These are phyloP conservation scores for Hygrocybe coccinea DNA, from an alignment of 768 basidiomycete genomes.

Conservation along the genomic window DNA sequence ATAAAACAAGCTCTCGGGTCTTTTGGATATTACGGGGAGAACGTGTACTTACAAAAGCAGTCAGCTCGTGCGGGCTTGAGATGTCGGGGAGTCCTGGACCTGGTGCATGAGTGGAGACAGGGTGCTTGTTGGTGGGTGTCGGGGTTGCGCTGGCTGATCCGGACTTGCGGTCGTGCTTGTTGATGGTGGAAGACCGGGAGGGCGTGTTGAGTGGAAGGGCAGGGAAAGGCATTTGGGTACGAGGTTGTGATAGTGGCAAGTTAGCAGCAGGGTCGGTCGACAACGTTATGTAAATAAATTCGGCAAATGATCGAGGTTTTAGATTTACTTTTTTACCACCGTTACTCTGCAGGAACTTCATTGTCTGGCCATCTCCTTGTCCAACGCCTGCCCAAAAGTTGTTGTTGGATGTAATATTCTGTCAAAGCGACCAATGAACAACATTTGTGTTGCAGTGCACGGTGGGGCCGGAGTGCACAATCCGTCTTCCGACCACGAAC, in stretches of 20 bases:
- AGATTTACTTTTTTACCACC: neutral
- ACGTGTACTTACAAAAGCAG: constrained; percentile 72
- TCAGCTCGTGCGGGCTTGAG: constrained; percentile 90
- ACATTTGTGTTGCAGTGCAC: constrained; percentile 57
- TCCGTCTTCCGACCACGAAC: constrained; percentile 40
- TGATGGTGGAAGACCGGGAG: neutral
- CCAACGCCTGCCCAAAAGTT: too few species aligned
- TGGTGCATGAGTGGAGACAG: constrained; percentile 33
- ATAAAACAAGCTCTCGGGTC: neutral
- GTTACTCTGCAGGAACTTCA: neutral
- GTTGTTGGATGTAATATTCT: too few species aligned
- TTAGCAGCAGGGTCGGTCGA: too few species aligned
- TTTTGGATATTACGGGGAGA: constrained; percentile 6
- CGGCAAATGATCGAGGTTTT: too few species aligned
- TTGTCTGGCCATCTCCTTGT: neutral
- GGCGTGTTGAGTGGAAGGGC: constrained; percentile 63
- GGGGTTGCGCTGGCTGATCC: neutral
- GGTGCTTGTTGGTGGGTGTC: neutral
- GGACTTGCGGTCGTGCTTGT: neutral
- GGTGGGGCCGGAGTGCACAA: constrained; percentile 74
- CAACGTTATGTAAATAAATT: too few species aligned
- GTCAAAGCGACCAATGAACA: too few species aligned
- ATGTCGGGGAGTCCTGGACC: constrained; percentile 53
- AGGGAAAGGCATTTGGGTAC: constrained; percentile 30
- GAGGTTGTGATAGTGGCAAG: neutral